These are phyloP conservation scores for Penicillium brasilianum DNA, from an alignment of 2,329 filamentous ascomycete genomes.

Conservation along the genomic window DNA sequence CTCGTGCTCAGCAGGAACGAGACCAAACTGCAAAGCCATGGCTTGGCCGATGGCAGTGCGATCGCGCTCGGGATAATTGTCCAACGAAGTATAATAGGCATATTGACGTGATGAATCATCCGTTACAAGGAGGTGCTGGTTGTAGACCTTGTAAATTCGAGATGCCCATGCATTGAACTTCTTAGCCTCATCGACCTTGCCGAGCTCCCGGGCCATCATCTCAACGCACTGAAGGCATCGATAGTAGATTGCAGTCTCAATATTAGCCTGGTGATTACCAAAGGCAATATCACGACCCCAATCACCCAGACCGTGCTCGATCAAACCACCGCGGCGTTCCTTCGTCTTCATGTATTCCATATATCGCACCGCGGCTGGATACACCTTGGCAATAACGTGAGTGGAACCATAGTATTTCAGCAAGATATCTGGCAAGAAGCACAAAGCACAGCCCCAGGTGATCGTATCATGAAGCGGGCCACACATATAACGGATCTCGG, in stretches of 20 bases:
- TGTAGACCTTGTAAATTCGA: conserved; percentile 28
- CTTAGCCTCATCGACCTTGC: conserved; percentile 19
- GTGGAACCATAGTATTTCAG: conserved; percentile 30
- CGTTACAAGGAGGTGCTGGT: conserved; percentile 28
- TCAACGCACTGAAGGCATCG: conserved; percentile 32
- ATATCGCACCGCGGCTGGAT: conserved; percentile 28
- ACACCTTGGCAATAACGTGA: conserved; percentile 27
- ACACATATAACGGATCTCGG: conserved; percentile 56
- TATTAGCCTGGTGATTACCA: conserved; percentile 35
- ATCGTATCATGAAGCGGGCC: conserved; percentile 54
- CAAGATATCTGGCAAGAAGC: conserved; percentile 30
- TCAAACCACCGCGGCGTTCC: conserved; percentile 30
- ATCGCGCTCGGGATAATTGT: conserved; percentile 25
- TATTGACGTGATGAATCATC: conserved; percentile 23
- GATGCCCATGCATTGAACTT: conserved; percentile 26
- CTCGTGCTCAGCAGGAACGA: conserved; percentile 23
- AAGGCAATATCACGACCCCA: conserved; percentile 35
- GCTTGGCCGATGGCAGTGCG: conserved; percentile 30
- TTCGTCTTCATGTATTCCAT: conserved; percentile 35
- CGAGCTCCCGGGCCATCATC: conserved; percentile 31
- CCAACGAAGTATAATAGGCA: conserved; percentile 31
- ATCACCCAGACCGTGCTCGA: conserved; percentile 33
- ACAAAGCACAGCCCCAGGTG: conserved; percentile 34
- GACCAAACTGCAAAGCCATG: conserved; percentile 29
- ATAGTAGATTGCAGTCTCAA: conserved; percentile 34